A percentile compares a stretch with the other conserved stretches of the same genome.
phyloP scores from a whole-genome alignment of 805 yeast species.

The Yueomyces sinensis region DNA sequence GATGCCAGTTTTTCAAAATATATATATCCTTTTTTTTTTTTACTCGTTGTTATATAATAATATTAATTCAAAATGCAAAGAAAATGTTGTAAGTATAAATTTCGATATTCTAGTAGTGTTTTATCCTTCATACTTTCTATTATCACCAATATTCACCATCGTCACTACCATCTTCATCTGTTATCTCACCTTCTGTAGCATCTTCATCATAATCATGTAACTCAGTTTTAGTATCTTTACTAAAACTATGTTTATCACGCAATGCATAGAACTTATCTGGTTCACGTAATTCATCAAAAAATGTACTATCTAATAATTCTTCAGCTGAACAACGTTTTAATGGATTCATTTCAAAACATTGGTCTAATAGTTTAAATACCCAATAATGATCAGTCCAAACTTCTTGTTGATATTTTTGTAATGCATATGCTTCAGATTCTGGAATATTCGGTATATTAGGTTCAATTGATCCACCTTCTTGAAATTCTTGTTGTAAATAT shows the following conservation, averaged over 20 bases:
- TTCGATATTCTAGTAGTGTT: no score
- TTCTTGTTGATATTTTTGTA: constrained; percentile 22
- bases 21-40: no score
- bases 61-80: no score
- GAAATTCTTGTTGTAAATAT: constrained; percentile 28
- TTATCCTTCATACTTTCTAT: no score
- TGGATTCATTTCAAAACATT: constrained; percentile 47
- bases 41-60: no score
- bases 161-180: constrained; percentile 16
- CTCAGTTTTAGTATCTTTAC: no score
- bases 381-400: constrained; percentile 26
- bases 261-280: constrained; percentile 3
- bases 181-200: constrained; percentile 9
- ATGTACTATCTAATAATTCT: constrained; percentile 43
- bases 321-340: constrained; percentile 42
- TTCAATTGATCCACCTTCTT: constrained; percentile 23
- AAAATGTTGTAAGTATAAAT: no score
- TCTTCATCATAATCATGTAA: constrained; percentile 2
- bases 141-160: constrained; percentile 17
- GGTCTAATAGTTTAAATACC: constrained; percentile 42
- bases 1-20: no score
- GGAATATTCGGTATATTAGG: constrained; percentile 11
- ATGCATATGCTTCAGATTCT: constrained; percentile 9
- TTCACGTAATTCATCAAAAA: constrained; percentile 35
- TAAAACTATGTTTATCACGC: no score